These are phyloP conservation scores for Cutaneotrichosporon sp. DNA, from an alignment of 1,284 basidiomycete species.

Conservation along the genomic window DNA sequence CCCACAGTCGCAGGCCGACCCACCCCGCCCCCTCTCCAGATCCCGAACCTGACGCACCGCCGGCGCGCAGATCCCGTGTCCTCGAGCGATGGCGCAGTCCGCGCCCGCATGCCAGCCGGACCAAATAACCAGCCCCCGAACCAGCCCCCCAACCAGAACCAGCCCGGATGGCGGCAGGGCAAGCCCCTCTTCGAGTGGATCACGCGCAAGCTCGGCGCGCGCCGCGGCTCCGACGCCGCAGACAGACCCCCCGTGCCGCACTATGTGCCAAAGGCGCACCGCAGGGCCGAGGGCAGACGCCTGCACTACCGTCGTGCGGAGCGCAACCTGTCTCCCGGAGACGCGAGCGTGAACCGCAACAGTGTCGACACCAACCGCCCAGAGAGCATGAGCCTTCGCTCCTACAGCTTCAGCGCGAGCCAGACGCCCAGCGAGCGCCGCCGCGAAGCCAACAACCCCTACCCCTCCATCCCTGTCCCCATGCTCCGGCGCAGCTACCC, in stretches of 20 bases:
- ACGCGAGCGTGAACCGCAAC: constrained; percentile 4
- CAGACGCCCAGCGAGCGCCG: constrained; percentile 27
- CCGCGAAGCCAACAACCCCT: constrained; percentile 49
- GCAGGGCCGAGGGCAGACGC: constrained; percentile 43
- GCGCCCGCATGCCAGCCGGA: background rate
- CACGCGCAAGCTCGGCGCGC: constrained; percentile 68
- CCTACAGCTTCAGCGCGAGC: constrained; percentile 22
- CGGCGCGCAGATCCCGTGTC: constrained; percentile 4
- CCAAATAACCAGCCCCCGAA: background rate
- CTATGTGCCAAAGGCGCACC: constrained; percentile 8
- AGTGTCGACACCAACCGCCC: constrained; percentile 27
- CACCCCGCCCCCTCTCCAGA: background rate
- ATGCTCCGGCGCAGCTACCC: constrained; percentile 25
- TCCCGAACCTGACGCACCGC: background rate
- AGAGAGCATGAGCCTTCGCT: constrained; percentile 49
- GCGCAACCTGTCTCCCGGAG: background rate
- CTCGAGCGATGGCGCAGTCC: constrained; percentile 1
- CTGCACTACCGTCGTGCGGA: background rate
- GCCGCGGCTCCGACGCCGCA: constrained; percentile 30
- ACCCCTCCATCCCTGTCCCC: constrained; percentile 47
- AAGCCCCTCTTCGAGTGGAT: constrained; percentile 92
- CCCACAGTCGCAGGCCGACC: background rate
- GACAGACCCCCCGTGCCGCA: constrained; percentile 4
- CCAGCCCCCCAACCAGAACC: background rate
- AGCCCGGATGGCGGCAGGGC: constrained; percentile 12